phyloP scores from a whole-genome alignment of 208 protist genomes.

The Angomonas desouzai region DNA sequence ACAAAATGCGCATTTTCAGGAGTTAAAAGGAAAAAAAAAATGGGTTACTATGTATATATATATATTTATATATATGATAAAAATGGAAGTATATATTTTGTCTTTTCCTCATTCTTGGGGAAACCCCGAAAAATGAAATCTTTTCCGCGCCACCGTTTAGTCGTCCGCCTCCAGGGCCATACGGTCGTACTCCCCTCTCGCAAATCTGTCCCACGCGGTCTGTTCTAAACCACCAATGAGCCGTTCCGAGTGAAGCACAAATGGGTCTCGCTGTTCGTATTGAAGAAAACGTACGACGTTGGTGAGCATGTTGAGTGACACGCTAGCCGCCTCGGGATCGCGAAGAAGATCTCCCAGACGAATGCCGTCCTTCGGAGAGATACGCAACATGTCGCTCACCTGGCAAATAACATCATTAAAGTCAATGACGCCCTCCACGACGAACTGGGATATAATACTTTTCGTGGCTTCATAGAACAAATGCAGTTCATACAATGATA shows the following conservation, averaged over 20 bases:
- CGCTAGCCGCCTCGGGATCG: constrained; percentile 65
- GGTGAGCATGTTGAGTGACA: constrained; percentile 92
- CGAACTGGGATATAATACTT: constrained; percentile 64
- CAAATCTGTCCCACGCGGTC: constrained; percentile 92
- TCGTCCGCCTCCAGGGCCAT: constrained; percentile 80
- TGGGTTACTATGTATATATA: constrained; percentile 9
- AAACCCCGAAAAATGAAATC: too few relatives aligned
- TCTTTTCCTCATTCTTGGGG: too few relatives aligned
- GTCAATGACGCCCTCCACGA: constrained; percentile 54
- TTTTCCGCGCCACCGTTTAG: too few relatives aligned
- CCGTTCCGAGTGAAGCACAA: constrained; percentile 74
- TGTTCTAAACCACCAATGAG: constrained; percentile 62
- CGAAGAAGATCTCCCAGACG: constrained; percentile 82
- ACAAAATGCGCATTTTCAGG: constrained; percentile 5
- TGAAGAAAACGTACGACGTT: constrained; percentile 92
- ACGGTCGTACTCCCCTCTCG: constrained; percentile 90
- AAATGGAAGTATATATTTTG: too few relatives aligned
- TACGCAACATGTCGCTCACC: constrained; percentile 91
- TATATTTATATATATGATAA: constrained; percentile 13
- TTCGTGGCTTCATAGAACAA: constrained; percentile 90
- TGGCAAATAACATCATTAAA: constrained; percentile 93
- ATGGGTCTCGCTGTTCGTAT: constrained; percentile 91
- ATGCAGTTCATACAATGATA: constrained; percentile 93
- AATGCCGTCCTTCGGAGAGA: constrained; percentile 45
- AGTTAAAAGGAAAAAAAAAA: background rate